Conservation (phyloP, 2,329 filamentous ascomycete genomes). For the Samsoniella hepiali region DNA sequence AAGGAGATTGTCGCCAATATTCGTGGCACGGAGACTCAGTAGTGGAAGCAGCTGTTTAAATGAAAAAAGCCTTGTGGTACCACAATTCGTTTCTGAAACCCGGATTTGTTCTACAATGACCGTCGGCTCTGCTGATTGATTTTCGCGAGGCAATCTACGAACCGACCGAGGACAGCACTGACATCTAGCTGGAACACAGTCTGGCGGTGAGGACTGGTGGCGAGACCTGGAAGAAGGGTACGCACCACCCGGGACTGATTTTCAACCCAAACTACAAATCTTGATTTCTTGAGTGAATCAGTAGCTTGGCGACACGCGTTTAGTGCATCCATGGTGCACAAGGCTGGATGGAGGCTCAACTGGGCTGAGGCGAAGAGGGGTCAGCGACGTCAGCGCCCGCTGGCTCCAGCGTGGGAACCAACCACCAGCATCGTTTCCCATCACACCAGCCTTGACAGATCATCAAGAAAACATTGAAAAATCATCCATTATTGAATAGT, state of each 20-base stretch:
- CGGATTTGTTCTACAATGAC: not conserved
- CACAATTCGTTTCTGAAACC: not conserved
- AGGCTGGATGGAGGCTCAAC: not conserved
- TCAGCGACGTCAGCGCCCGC: conserved; percentile 6
- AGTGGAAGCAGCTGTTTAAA: not conserved
- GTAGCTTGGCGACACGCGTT: not conserved
- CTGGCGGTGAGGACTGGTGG: too few species aligned
- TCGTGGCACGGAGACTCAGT: not conserved
- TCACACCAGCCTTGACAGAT: not conserved
- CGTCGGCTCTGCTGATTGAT: not conserved
- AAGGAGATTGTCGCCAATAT: conserved; percentile 10
- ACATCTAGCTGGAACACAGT: not conserved
- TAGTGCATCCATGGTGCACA: not conserved
- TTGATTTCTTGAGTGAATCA: not conserved
- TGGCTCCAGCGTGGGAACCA: not conserved
- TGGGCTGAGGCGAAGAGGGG: conserved; percentile 11
- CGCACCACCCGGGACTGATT: not conserved
- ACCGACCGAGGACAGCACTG: not conserved
- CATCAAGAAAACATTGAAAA: not conserved
- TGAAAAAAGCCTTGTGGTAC: not conserved
- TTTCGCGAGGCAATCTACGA: not conserved
- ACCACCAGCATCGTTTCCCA: not conserved
- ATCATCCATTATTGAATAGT: not conserved
- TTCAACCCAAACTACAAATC: too few species aligned
- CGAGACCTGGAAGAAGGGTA: too few species aligned